A percentile compares a stretch with the other conserved stretches of the same genome.
Evolutionary conservation across 805 yeast species (phyloP).

Genomic region (Kodamaea leandrae): DNA sequence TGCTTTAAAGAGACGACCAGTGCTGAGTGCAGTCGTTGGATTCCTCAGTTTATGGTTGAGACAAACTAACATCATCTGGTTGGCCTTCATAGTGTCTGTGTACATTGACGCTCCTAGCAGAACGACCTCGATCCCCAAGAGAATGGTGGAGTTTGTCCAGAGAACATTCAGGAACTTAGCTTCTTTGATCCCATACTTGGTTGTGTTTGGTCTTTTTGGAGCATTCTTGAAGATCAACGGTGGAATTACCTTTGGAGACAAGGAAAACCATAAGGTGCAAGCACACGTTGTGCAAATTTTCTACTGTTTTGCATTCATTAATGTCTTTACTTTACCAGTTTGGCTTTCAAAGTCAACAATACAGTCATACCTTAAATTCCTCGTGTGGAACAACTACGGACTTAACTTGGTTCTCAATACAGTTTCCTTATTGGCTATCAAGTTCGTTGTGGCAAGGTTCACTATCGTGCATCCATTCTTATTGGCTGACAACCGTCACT

Average conservation of each 20-base stretch:
- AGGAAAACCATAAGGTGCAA: constrained; percentile 72
- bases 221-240: constrained; percentile 65
- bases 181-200: constrained; percentile 45
- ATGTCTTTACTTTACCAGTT: constrained; percentile 67
- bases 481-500: constrained; percentile 92
- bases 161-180: constrained; percentile 19
- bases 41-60: constrained; percentile 69
- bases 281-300: constrained; percentile 78
- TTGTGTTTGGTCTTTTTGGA: constrained; percentile 53
- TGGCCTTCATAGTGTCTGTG: constrained; percentile 54
- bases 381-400: constrained; percentile 19
- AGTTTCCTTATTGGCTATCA: constrained; percentile 29
- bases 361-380: constrained; percentile 34
- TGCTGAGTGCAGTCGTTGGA: constrained; percentile 53
- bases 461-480: constrained; percentile 87
- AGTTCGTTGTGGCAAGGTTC: constrained; percentile 50
- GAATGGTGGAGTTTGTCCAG: constrained; percentile 17
- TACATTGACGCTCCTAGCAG: constrained; percentile 46
- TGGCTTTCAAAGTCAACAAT: constrained; percentile 55
- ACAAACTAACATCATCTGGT: constrained; percentile 92
- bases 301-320: constrained; percentile 67
- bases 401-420: constrained; percentile 17
- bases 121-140: constrained; percentile 18
- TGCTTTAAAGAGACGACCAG: constrained; percentile 27
- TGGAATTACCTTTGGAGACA: constrained; percentile 90